Base-by-base conservation (phyloP, 805 yeast genomes). In the Dipodascus albidus region DNA sequence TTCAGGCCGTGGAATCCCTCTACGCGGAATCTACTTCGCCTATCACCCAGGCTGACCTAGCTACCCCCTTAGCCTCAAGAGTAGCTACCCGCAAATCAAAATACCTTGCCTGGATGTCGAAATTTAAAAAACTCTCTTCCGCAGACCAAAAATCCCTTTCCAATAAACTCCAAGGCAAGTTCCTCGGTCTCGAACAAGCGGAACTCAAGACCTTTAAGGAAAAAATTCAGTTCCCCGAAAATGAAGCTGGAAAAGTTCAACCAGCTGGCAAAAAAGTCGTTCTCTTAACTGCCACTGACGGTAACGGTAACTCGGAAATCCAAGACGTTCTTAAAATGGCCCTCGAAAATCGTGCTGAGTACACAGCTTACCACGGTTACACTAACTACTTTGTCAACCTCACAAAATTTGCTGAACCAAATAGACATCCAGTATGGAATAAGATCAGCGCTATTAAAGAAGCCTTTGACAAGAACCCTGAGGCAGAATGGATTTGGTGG, bases 401-500 rank as follows among this genome's bases (percentile, higher is more conserved):
- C 33, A 53, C 63, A 15, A 53, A 60, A n/a, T 60, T 53, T 53
- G 54, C 53, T 14, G 35, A 54, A 11, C 50, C 35, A 20, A 38
- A 49, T 9, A 42, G 51, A 14, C 60, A 54, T 38, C 59, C 61
- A 17, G 62, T 57, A 6, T 69, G 72, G 72, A 59, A 59, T 41
- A 69, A 69, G 52, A 53, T 68, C 23, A 64, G 67, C 3, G 69
- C 70, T 15, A 59, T 69, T 20, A 56, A 56, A 50, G 64, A 64
- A 14, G 62, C 68, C 2, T 65, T 67, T 47, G 60, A 57, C 14
- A 47, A 42, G 23, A 52, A 65, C 53, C 70, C 72, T 3, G 59
- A 63, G 2, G 70, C 64, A 19, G 68, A 69, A 51, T 69, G 72
- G 72, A 59, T 69, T 23, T 69, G 70, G 70, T 68, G 71, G 72